These are phyloP conservation scores for Brassica incana DNA, from an alignment of 345 rosid genomes.

Conservation along the genomic window DNA sequence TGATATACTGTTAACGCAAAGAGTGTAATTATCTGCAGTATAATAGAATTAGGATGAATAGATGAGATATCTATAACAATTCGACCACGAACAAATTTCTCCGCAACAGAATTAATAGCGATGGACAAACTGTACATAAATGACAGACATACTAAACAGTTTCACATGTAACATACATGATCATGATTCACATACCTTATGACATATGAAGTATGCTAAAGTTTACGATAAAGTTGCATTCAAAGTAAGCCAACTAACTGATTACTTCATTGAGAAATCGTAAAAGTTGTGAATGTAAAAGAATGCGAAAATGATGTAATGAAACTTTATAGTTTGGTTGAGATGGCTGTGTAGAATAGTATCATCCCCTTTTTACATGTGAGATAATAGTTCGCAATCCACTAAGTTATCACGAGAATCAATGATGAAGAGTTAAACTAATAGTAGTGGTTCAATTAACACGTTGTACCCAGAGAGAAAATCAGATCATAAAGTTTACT, in stretches of 20 bases:
- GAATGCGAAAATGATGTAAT: not conserved
- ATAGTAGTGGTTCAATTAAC: not conserved
- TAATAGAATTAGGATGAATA: not conserved
- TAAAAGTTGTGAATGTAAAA: not conserved
- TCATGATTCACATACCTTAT: not conserved
- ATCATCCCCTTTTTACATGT: not conserved
- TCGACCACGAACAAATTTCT: not conserved
- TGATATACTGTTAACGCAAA: not conserved
- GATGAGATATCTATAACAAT: not conserved
- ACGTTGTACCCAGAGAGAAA: not conserved
- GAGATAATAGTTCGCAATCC: not conserved
- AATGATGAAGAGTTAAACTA: conserved; percentile 1
- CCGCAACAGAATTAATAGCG: not conserved
- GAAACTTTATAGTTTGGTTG: not conserved
- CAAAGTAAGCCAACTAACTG: not conserved
- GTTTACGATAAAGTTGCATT: not conserved
- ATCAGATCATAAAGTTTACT: not conserved
- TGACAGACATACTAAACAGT: not conserved
- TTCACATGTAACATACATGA: not conserved
- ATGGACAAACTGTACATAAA: not conserved
- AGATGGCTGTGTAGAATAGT: not conserved
- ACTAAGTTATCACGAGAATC: not conserved
- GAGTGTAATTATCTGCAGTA: not conserved
- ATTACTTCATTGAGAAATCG: not conserved
- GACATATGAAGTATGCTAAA: not conserved